Evolutionary conservation across 2,329 filamentous ascomycete species (phyloP).

Genomic region (Exophiala oligosperma): DNA sequence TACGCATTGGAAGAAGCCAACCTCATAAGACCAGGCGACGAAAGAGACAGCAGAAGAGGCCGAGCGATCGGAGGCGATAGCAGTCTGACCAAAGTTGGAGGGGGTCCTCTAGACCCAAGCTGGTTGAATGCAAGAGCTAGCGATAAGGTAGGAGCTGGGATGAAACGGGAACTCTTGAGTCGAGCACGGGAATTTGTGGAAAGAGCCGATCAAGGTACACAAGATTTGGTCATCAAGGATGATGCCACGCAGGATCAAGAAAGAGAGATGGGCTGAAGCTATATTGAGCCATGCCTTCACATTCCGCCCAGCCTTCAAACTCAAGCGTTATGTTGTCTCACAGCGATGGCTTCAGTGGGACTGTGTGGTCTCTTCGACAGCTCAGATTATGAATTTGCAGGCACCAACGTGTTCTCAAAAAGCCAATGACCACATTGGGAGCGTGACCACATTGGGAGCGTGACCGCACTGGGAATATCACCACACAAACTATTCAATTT

Average conservation of each 20-base stretch:
- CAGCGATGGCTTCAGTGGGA: too few relatives aligned
- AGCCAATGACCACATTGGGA: too few relatives aligned
- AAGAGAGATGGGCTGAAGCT: background rate
- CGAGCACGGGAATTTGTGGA: slow-evolving; percentile 59
- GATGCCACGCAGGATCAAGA: background rate
- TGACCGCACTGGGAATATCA: too few relatives aligned
- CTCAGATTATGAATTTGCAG: too few relatives aligned
- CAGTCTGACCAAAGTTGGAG: slow-evolving; percentile 45
- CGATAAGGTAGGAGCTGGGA: slow-evolving; percentile 76
- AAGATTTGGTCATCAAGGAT: background rate
- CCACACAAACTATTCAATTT: too few relatives aligned
- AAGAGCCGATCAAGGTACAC: slow-evolving; percentile 2
- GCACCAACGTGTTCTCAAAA: too few relatives aligned
- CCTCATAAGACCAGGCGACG: slow-evolving; percentile 56
- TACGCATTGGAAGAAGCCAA: slow-evolving; percentile 79
- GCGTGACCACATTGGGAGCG: too few relatives aligned
- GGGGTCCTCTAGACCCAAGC: slow-evolving; percentile 70
- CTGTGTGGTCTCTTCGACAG: too few relatives aligned
- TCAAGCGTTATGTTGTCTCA: background rate
- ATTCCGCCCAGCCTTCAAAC: background rate
- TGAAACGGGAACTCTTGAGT: slow-evolving; percentile 78
- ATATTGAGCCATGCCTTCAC: background rate
- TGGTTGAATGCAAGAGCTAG: slow-evolving; percentile 80
- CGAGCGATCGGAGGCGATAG: slow-evolving; percentile 27
- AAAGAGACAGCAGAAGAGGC: slow-evolving; percentile 26